phyloP scores from a whole-genome alignment of 2,329 filamentous ascomycete genomes.

The Westerdykella aurantiaca region DNA sequence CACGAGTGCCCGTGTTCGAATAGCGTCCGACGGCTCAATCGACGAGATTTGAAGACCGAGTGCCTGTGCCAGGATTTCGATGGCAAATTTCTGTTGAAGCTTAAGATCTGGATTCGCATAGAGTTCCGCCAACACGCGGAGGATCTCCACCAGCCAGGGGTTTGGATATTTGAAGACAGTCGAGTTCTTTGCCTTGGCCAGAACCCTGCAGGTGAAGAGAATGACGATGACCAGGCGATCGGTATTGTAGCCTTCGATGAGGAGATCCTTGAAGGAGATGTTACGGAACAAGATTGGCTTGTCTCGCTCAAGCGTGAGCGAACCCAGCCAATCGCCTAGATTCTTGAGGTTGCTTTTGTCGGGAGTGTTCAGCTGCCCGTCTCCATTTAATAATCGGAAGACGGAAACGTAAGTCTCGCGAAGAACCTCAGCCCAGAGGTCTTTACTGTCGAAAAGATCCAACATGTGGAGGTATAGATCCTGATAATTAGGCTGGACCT shows the following conservation, averaged over 20 bases:
- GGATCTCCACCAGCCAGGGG: slow-evolving; percentile 96
- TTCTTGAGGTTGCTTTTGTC: slow-evolving; percentile 90
- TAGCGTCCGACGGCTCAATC: slow-evolving; percentile 80
- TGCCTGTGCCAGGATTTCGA: slow-evolving; percentile 93
- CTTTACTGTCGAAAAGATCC: slow-evolving; percentile 70
- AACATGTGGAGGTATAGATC: slow-evolving; percentile 86
- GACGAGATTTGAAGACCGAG: slow-evolving; percentile 86
- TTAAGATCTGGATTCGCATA: slow-evolving; percentile 92
- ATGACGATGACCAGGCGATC: slow-evolving; percentile 89
- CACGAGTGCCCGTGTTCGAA: slow-evolving; percentile 67
- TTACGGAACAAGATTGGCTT: slow-evolving; percentile 95
- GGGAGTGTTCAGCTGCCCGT: slow-evolving; percentile 75
- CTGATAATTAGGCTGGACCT: slow-evolving; percentile 96
- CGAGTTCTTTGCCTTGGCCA: slow-evolving; percentile 77
- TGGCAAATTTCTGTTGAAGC: slow-evolving; percentile 96
- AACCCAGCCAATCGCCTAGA: slow-evolving; percentile 86
- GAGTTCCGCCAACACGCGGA: slow-evolving; percentile 82
- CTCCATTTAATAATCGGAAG: slow-evolving; percentile 81
- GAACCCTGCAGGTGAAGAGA: slow-evolving; percentile 94
- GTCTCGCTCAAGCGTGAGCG: slow-evolving; percentile 85
- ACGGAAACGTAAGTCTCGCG: slow-evolving; percentile 88
- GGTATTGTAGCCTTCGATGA: slow-evolving; percentile 89
- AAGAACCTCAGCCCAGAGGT: slow-evolving; percentile 81
- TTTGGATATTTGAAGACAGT: slow-evolving; percentile 91
- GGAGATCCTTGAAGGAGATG: slow-evolving; percentile 91